These are phyloP conservation scores for Flueggea neowawraea DNA, from an alignment of 441 rosid genomes.

Conservation along the genomic window DNA sequence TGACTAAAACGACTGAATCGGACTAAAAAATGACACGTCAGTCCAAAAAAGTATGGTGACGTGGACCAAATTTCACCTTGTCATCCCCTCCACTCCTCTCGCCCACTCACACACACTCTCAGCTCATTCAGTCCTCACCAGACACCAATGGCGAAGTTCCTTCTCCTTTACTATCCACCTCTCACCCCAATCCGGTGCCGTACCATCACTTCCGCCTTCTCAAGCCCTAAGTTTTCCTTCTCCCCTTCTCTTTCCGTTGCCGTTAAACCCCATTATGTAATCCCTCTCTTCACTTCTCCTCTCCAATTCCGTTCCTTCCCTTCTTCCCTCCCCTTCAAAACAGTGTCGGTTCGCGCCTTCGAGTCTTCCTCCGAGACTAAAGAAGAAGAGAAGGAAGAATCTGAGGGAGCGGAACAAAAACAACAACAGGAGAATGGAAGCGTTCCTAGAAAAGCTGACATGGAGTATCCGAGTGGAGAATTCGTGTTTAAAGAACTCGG, in stretches of 20 bases:
- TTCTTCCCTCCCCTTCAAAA: not conserved
- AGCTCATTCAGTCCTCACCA: not conserved
- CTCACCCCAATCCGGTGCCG: constrained; percentile 28
- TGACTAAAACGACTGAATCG: no score
- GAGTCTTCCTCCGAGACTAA: constrained; percentile 38
- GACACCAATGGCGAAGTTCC: constrained; percentile 61
- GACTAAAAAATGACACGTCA: not conserved
- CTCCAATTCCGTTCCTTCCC: not conserved
- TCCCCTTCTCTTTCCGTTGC: constrained; percentile 22
- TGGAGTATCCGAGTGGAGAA: constrained; percentile 76
- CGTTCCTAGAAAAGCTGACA: constrained; percentile 15
- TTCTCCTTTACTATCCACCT: constrained; percentile 44
- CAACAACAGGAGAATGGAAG: not conserved
- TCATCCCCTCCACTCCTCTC: constrained; percentile 3
- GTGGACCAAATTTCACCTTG: constrained; percentile 43
- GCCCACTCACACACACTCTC: not conserved
- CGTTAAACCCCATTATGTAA: constrained; percentile 9
- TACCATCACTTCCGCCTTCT: constrained; percentile 21
- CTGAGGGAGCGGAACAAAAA: not conserved
- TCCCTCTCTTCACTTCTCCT: not conserved
- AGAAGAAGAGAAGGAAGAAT: constrained; percentile 14
- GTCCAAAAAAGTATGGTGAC: constrained; percentile 20
- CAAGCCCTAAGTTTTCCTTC: constrained; percentile 6
- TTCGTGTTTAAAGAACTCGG: constrained; percentile 46
- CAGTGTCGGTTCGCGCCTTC: constrained; percentile 52